Percentiles rank a stretch among this genome's conserved stretches.
These are phyloP conservation scores for Colletotrichum endophyticum DNA, from an alignment of 2,329 filamentous ascomycete species.

Conservation along the genomic window DNA sequence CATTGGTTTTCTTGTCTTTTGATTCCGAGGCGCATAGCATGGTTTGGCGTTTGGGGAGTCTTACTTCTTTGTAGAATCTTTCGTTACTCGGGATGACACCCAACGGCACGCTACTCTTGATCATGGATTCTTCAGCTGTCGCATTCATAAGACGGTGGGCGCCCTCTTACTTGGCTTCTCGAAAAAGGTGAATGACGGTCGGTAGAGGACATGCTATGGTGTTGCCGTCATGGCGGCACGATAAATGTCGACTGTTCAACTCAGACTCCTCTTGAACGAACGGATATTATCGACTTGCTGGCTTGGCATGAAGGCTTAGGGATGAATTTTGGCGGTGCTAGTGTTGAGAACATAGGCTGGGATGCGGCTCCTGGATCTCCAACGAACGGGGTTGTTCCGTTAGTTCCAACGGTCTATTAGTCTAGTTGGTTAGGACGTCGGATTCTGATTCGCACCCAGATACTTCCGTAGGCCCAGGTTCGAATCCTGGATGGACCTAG, in stretches of 20 bases:
- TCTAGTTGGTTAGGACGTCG: slow-evolving; percentile 23
- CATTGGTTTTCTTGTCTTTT: background rate
- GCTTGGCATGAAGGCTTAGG: rapidly evolving
- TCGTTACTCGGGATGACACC: background rate
- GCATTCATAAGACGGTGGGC: background rate
- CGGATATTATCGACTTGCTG: background rate
- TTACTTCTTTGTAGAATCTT: background rate
- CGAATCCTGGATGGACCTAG: slow-evolving; percentile 21
- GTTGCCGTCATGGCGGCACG: background rate
- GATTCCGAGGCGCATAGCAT: slow-evolving; percentile 17
- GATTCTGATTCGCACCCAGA: slow-evolving; percentile 8
- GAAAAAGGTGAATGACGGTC: background rate
- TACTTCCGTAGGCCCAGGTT: slow-evolving; percentile 20
- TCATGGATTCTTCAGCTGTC: background rate
- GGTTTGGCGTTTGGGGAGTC: slow-evolving; percentile 17
- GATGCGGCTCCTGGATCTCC: rapidly evolving
- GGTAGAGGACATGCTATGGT: background rate
- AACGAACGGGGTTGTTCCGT: background rate
- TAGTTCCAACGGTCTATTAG: background rate
- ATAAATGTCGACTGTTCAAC: background rate
- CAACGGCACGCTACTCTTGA: background rate
- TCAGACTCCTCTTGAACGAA: background rate
- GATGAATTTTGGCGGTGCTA: background rate
- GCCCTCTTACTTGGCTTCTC: background rate
- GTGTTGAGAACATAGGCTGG: rapidly evolving